Percentiles rank a stretch among this genome's conserved stretches.
Evolutionary conservation across 2,329 filamentous ascomycete species (phyloP).

Genomic region (Alternaria conjuncta): DNA sequence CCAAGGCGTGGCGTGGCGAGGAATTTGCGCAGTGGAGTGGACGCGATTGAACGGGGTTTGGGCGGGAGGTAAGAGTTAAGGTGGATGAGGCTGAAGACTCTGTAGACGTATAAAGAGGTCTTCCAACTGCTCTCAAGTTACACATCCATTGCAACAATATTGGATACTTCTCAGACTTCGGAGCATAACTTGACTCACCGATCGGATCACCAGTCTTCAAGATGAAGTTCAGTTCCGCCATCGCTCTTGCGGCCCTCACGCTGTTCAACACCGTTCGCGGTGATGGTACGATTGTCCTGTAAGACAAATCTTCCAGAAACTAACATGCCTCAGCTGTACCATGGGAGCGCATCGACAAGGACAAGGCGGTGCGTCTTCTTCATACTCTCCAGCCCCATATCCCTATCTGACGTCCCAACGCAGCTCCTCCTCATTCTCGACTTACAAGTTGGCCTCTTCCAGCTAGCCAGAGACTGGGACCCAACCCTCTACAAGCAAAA

Average conservation of each 20-base stretch:
- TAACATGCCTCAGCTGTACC: constrained; percentile 42
- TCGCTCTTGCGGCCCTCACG: constrained; percentile 35
- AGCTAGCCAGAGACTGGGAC: constrained; percentile 70
- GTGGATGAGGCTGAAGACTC: background rate
- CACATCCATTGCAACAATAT: constrained; percentile 19
- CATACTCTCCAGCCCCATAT: too few relatives aligned
- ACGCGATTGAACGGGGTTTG: background rate
- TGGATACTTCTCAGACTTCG: constrained; percentile 8
- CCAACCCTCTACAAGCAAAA: constrained; percentile 69
- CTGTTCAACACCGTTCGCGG: constrained; percentile 39
- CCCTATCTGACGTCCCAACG: constrained; percentile 1
- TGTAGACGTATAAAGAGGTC: constrained; percentile 34
- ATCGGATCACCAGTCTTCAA: constrained; percentile 17
- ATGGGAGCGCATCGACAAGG: constrained; percentile 52
- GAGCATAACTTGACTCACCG: background rate
- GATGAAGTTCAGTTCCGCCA: constrained; percentile 42
- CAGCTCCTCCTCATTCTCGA: constrained; percentile 65
- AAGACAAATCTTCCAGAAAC: background rate
- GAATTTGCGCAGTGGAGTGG: background rate
- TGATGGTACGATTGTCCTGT: constrained; percentile 31
- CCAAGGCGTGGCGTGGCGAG: background rate
- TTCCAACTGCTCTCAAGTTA: constrained; percentile 5
- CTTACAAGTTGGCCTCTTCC: constrained; percentile 65
- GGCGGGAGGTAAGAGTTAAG: background rate
- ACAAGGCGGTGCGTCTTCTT: constrained; percentile 42